These are phyloP conservation scores for Bullera alba DNA, from an alignment of 768 basidiomycete genomes.

Conservation along the genomic window DNA sequence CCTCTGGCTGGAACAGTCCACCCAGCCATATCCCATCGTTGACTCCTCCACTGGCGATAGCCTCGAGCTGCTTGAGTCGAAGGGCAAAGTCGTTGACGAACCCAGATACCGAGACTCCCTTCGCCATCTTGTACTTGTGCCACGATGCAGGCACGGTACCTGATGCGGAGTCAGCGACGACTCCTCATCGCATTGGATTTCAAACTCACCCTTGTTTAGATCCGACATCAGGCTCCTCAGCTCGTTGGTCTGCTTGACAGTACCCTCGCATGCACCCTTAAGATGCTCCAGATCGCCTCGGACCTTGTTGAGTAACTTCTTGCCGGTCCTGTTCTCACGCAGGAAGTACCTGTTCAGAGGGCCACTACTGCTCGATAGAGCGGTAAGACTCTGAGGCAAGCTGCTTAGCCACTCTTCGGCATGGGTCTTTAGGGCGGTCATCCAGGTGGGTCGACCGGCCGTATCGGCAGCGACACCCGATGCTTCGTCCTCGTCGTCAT, in stretches of 20 bases:
- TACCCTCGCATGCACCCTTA: conserved; percentile 74
- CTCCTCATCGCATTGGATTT: no score
- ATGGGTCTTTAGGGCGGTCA: conserved; percentile 73
- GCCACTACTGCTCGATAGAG: conserved; percentile 52
- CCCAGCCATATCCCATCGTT: conserved; percentile 68
- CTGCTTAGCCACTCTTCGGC: conserved; percentile 75
- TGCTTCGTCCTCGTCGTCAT: conserved; percentile 31
- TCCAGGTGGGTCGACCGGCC: conserved; percentile 79
- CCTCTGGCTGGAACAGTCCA: conserved; percentile 91
- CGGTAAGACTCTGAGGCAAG: conserved; percentile 66
- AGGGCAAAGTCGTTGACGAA: conserved; percentile 78
- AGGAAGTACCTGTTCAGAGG: conserved; percentile 83
- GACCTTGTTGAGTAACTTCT: conserved; percentile 69
- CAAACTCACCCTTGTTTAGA: conserved; percentile 68
- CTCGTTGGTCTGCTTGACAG: conserved; percentile 91
- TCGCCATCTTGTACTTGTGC: conserved; percentile 80
- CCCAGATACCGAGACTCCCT: conserved; percentile 68
- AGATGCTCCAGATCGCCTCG: conserved; percentile 74
- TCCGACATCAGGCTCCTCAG: conserved; percentile 82
- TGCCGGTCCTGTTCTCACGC: conserved; percentile 75
- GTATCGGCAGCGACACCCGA: not conserved
- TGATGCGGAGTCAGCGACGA: no score
- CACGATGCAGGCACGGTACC: conserved; percentile 83
- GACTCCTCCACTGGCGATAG: conserved; percentile 56
- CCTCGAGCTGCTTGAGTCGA: conserved; percentile 74